A percentile compares a stretch with the other conserved stretches of the same genome.
Evolutionary conservation across 2,329 filamentous ascomycete species (phyloP).

Genomic region (Fusarium avenaceum): DNA sequence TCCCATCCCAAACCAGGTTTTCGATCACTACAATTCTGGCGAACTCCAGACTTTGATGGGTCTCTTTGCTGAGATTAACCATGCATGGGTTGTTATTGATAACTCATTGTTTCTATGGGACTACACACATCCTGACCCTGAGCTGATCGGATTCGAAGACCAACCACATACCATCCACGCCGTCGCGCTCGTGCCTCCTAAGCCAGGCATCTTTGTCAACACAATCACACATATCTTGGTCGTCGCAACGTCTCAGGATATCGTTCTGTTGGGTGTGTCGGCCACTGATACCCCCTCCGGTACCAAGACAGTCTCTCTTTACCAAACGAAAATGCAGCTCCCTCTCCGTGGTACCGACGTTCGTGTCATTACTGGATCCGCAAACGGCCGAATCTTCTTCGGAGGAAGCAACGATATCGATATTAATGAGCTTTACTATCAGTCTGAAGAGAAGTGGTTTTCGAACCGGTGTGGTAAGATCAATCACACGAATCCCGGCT

Average conservation of each 20-base stretch:
- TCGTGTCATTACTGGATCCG: constrained; percentile 82
- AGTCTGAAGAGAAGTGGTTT: constrained; percentile 98
- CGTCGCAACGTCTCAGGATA: constrained; percentile 86
- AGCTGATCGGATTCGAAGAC: constrained; percentile 92
- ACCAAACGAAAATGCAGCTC: constrained; percentile 88
- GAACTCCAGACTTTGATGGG: constrained; percentile 95
- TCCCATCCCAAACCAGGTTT: constrained; percentile 90
- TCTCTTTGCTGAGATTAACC: constrained; percentile 91
- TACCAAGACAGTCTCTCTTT: constrained; percentile 80
- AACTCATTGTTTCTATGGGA: constrained; percentile 98
- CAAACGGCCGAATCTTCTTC: constrained; percentile 93
- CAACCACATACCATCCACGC: constrained; percentile 88
- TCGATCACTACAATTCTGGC: constrained; percentile 90
- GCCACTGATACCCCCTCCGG: constrained; percentile 77
- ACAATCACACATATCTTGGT: constrained; percentile 90
- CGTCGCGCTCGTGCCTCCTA: constrained; percentile 89
- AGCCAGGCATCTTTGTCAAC: constrained; percentile 86
- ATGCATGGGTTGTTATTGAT: constrained; percentile 96
- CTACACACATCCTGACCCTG: constrained; percentile 91
- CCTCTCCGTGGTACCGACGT: constrained; percentile 82
- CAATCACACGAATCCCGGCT: constrained; percentile 84
- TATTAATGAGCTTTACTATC: constrained; percentile 93
- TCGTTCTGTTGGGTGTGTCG: constrained; percentile 87
- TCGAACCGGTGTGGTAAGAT: constrained; percentile 87
- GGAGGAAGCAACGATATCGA: constrained; percentile 84